Evolutionary conservation across 805 yeast genomes (phyloP), one percentile per base, ranked within the genome.

Genomic region (Lachancea nothofagi): DNA sequence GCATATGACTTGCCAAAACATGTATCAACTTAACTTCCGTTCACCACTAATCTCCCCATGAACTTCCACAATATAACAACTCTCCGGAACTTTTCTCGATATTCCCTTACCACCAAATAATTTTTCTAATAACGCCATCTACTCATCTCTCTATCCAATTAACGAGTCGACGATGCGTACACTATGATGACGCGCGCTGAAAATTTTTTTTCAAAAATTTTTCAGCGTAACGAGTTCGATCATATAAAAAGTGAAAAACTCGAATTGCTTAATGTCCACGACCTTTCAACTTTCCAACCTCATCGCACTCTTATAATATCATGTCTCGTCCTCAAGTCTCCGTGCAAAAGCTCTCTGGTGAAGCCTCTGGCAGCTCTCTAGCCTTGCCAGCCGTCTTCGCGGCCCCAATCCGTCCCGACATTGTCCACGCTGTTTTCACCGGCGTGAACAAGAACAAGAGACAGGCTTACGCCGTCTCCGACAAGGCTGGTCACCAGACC

Each of bases 361-460:
- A 83, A 72, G 78, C 84, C 66, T 73, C 95, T 69, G 73, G 85
- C 60, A 61, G 85, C 62, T 78, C 90, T 62, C 72, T 89, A 61
- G 86, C 95, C 64, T 79, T 93, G 66, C 98, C 99, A 77, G 95
- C 96, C 66, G 97, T 93, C 67, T 93, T 93, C 85, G 72, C 87
- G 74, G 96, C 98, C 68, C 99, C 99, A 72, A 94, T 93, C 80
- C 89, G 99, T 81, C 90, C 96, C 68, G 99, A 93, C 71, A 78
- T 93, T 67, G 97, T 93, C 70, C 98, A 89, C 88, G 75, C 96
- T 69, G 99, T 93, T 63, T 93, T 88, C 84, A 85, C 89, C 70
- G 83, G 89, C 70, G 87, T 93, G 64, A 89, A 89, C 94, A 93
- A 93, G 93, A 93, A 93, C 96, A 90, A 90, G 88, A 88, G 99